phyloP scores from a whole-genome alignment of 1,139 yeast genomes.

The Lodderomyces metapsilosis region DNA sequence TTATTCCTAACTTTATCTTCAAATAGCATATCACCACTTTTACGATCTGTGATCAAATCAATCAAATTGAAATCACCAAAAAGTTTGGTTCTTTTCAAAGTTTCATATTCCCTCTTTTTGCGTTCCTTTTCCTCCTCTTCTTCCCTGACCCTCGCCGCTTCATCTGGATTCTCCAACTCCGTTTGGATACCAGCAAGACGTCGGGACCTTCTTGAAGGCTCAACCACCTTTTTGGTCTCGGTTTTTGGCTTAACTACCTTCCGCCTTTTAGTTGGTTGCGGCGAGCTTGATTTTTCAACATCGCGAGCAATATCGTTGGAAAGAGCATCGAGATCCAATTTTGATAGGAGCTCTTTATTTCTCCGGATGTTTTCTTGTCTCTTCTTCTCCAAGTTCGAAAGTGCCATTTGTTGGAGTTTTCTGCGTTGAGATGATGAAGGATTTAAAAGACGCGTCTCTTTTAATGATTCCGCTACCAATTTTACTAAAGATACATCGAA shows the following conservation, averaged over 20 bases:
- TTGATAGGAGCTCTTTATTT: slow-evolving; percentile 38
- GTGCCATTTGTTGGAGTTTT: slow-evolving; percentile 4
- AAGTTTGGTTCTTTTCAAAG: slow-evolving; percentile 51
- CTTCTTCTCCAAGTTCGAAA: slow-evolving; percentile 68
- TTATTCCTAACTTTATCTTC: slow-evolving; percentile 29
- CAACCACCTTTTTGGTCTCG: slow-evolving; percentile 20
- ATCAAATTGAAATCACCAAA: slow-evolving; percentile 61
- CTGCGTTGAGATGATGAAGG: neutral
- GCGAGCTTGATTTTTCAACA: slow-evolving; percentile 12
- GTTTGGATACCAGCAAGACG: slow-evolving; percentile 62
- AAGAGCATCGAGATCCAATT: slow-evolving; percentile 37
- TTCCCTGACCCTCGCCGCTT: slow-evolving; percentile 28
- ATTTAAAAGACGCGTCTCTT: neutral
- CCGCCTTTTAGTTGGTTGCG: slow-evolving; percentile 15
- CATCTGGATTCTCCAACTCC: slow-evolving; percentile 38
- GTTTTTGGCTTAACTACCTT: slow-evolving; percentile 16
- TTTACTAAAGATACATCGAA: too few relatives aligned
- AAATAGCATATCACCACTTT: slow-evolving; percentile 31
- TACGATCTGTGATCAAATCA: slow-evolving; percentile 49
- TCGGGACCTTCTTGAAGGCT: slow-evolving; percentile 63
- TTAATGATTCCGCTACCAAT: too few relatives aligned
- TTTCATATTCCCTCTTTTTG: slow-evolving; percentile 47
- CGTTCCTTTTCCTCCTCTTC: slow-evolving; percentile 33
- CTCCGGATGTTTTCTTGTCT: slow-evolving; percentile 54
- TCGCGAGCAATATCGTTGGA: slow-evolving; percentile 31